phyloP scores from a whole-genome alignment of 805 yeast genomes.

The Nakazawaea wickerhamii region DNA sequence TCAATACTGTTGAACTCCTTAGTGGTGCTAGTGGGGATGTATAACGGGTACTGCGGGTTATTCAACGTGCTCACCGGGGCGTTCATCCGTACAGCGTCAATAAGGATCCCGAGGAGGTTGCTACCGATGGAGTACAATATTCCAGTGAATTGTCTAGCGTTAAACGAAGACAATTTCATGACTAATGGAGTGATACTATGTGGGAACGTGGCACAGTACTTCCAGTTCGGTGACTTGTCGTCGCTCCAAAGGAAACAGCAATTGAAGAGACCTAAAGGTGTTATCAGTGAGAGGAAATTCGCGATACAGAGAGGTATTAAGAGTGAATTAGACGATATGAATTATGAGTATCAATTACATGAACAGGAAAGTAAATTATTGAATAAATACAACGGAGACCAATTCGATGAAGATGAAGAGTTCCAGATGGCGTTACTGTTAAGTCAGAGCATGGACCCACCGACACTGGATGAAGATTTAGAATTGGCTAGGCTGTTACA shows the following conservation, averaged over 20 bases:
- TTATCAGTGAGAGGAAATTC: slow-evolving; percentile 23
- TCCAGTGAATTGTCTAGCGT: slow-evolving; percentile 25
- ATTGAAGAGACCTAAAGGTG: slow-evolving; percentile 17
- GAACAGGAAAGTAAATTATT: slow-evolving; percentile 25
- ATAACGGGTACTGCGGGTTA: slow-evolving; percentile 36
- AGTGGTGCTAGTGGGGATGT: slow-evolving; percentile 33
- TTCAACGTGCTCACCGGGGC: slow-evolving; percentile 40
- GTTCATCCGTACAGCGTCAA: slow-evolving; percentile 29
- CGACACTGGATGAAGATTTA: background rate
- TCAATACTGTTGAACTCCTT: slow-evolving; percentile 24
- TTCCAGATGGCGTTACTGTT: slow-evolving; percentile 38
- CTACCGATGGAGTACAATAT: slow-evolving; percentile 20
- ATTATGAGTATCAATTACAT: slow-evolving; percentile 21
- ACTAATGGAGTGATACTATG: slow-evolving; percentile 35
- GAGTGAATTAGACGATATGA: slow-evolving; percentile 28
- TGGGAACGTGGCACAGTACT: slow-evolving; percentile 40
- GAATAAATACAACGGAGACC: slow-evolving; percentile 43
- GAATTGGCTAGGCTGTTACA: slow-evolving; percentile 1
- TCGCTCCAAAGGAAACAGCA: slow-evolving; percentile 16
- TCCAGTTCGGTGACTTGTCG: slow-evolving; percentile 38
- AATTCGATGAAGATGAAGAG: slow-evolving; percentile 34
- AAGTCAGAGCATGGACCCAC: slow-evolving; percentile 28
- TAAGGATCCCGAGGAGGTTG: slow-evolving; percentile 26
- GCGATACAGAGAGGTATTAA: slow-evolving; percentile 23
- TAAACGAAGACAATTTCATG: slow-evolving; percentile 21